These are phyloP conservation scores for Tylopilus cervinicoccineus DNA, from an alignment of 768 basidiomycete species.

Conservation along the genomic window DNA sequence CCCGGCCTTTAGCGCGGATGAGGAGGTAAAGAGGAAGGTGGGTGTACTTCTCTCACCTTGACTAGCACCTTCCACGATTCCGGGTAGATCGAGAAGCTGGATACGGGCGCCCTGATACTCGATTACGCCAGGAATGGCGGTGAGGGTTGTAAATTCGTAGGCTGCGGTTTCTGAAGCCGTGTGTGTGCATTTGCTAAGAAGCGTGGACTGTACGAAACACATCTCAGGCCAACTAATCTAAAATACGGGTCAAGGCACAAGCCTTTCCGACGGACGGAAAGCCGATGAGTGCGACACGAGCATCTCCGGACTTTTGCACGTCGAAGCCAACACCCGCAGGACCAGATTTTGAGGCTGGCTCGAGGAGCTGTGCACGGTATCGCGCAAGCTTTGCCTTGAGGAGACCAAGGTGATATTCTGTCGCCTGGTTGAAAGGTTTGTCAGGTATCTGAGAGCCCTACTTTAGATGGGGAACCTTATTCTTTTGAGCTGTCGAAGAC, in stretches of 20 bases:
- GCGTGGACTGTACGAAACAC: constrained; percentile 61
- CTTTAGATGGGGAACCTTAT: constrained; percentile 58
- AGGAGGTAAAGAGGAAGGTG: background rate
- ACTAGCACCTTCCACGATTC: constrained; percentile 92
- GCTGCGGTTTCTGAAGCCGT: constrained; percentile 87
- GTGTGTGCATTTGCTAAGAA: constrained; percentile 87
- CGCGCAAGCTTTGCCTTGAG: constrained; percentile 93
- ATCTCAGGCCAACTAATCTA: constrained; percentile 3
- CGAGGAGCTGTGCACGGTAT: constrained; percentile 92
- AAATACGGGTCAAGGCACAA: background rate
- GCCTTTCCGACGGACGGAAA: constrained; percentile 95
- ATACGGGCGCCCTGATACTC: constrained; percentile 94
- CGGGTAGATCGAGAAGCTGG: constrained; percentile 92
- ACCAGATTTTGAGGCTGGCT: constrained; percentile 82
- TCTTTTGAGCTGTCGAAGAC: constrained; percentile 77
- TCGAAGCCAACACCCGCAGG: constrained; percentile 83
- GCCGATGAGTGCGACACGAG: constrained; percentile 87
- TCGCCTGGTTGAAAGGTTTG: constrained; percentile 53
- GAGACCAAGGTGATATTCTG: constrained; percentile 90
- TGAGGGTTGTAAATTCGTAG: constrained; percentile 94
- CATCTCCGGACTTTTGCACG: constrained; percentile 85
- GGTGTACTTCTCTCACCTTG: constrained; percentile 42
- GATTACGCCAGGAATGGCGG: constrained; percentile 95
- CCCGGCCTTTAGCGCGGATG: constrained; percentile 49
- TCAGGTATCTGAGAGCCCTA: constrained; percentile 7